A percentile compares a stretch with the other conserved stretches of the same genome.
Conservation (phyloP, 1,284 basidiomycete genomes). For the Moesziomyces sp. region DNA sequence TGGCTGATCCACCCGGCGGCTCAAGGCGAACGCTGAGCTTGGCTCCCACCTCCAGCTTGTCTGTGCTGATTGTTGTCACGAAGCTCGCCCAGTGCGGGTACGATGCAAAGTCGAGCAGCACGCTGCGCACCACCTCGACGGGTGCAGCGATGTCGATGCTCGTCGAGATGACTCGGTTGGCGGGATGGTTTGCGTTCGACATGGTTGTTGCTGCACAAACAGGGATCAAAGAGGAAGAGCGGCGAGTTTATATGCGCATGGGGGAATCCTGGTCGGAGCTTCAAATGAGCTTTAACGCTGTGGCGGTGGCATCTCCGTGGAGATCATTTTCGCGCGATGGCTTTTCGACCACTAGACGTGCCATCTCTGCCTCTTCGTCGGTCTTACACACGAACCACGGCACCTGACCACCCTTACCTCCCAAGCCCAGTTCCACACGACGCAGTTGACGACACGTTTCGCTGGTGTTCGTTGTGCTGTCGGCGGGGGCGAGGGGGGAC, state of each 20-base stretch:
- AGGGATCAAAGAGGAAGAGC: not conserved
- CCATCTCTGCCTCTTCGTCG: constrained; percentile 21
- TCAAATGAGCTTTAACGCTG: not conserved
- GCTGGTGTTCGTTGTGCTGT: not conserved
- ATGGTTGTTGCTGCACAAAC: not conserved
- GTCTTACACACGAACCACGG: constrained; percentile 31
- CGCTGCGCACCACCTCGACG: constrained; percentile 1
- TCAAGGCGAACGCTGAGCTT: constrained; percentile 1
- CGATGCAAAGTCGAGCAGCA: constrained; percentile 19
- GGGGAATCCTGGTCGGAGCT: not conserved
- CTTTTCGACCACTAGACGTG: not conserved
- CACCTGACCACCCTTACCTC: not conserved
- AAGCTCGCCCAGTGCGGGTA: constrained; percentile 18
- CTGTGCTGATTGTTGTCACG: constrained; percentile 1
- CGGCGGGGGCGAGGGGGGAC: constrained; percentile 7
- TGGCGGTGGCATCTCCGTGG: constrained; percentile 4
- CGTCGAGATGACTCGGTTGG: constrained; percentile 6
- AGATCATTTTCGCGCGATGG: not conserved
- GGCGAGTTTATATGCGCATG: not conserved
- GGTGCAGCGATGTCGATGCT: constrained; percentile 14
- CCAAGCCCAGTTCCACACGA: not conserved
- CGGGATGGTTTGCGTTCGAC: constrained; percentile 14
- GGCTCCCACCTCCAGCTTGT: not conserved
- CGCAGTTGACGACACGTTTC: constrained; percentile 3
- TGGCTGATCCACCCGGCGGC: constrained; percentile 13